Evolutionary conservation across 2,329 filamentous ascomycete species (phyloP).

Genomic region (Ilyonectria sp.): DNA sequence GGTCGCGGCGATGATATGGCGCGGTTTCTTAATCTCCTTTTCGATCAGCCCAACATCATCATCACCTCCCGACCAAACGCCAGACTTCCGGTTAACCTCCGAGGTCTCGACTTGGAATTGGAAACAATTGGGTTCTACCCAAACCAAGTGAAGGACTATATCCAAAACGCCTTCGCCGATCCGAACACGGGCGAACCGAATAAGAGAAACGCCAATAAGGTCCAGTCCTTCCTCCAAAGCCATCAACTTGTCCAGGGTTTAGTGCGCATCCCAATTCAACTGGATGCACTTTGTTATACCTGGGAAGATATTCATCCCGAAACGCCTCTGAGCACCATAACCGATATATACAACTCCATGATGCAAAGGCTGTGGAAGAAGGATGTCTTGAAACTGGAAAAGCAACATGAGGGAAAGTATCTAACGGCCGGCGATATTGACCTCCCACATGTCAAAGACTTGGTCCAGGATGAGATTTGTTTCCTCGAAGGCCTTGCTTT

Average conservation of each 20-base stretch:
- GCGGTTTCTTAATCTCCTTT: constrained; percentile 48
- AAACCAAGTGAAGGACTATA: constrained; percentile 53
- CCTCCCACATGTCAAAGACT: constrained; percentile 32
- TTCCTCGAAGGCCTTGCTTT: constrained; percentile 55
- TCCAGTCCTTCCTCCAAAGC: constrained; percentile 53
- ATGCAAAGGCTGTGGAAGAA: constrained; percentile 56
- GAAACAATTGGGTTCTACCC: constrained; percentile 58
- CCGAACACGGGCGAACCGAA: background rate
- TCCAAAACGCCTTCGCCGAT: constrained; percentile 33
- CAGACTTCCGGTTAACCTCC: constrained; percentile 31
- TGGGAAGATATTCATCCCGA: constrained; percentile 48
- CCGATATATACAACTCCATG: constrained; percentile 52
- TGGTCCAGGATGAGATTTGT: constrained; percentile 37
- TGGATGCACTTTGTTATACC: constrained; percentile 60
- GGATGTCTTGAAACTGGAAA: constrained; percentile 51
- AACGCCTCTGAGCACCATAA: constrained; percentile 54
- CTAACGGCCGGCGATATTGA: constrained; percentile 12
- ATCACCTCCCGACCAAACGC: constrained; percentile 57
- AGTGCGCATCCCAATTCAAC: constrained; percentile 60
- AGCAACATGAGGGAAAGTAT: constrained; percentile 29
- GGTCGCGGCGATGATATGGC: constrained; percentile 26
- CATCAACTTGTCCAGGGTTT: constrained; percentile 54
- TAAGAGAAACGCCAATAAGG: constrained; percentile 29
- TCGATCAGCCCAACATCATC: constrained; percentile 55
- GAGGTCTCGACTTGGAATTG: constrained; percentile 51